Conservation (phyloP, 2,329 filamentous ascomycete species). For the Aspergillus caelatus region DNA sequence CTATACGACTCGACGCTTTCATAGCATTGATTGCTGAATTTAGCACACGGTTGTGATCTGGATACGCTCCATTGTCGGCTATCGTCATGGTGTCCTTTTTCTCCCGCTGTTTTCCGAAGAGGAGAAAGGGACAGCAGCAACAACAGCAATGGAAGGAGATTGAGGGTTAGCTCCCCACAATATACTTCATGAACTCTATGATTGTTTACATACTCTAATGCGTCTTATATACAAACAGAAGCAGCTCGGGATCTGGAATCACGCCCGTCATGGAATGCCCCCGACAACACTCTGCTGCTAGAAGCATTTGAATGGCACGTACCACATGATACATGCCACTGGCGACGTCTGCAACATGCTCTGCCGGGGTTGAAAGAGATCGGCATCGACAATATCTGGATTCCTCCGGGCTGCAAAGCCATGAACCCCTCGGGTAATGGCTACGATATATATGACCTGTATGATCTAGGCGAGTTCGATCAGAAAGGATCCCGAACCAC, state of each 20-base stretch:
- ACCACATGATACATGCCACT: conserved; percentile 63
- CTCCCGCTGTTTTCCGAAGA: conserved; percentile 12
- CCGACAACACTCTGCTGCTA: conserved; percentile 57
- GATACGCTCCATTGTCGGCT: not conserved
- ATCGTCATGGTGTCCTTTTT: conserved; percentile 15
- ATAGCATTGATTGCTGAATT: not conserved
- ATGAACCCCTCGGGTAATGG: conserved; percentile 65
- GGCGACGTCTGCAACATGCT: conserved; percentile 57
- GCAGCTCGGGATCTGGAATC: conserved; percentile 28
- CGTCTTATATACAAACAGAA: conserved; percentile 20
- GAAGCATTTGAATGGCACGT: conserved; percentile 76
- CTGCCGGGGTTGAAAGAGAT: conserved; percentile 59
- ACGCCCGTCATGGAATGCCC: conserved; percentile 33
- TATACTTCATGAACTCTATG: not conserved
- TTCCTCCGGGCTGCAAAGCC: conserved; percentile 72
- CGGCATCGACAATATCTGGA: conserved; percentile 67
- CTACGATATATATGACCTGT: conserved; percentile 71
- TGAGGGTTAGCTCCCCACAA: conserved; percentile 21
- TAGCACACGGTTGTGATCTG: not conserved
- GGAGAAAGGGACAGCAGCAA: conserved; percentile 16
- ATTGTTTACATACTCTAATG: not conserved
- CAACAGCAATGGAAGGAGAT: conserved; percentile 25
- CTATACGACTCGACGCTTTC: not conserved
- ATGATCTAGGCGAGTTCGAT: conserved; percentile 72
- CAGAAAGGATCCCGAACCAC: conserved; percentile 66